Percentiles rank a stretch among this genome's conserved stretches.
Evolutionary conservation across 495 filamentous ascomycete genomes (phyloP).

Genomic region (Wilcoxina mikolae): DNA sequence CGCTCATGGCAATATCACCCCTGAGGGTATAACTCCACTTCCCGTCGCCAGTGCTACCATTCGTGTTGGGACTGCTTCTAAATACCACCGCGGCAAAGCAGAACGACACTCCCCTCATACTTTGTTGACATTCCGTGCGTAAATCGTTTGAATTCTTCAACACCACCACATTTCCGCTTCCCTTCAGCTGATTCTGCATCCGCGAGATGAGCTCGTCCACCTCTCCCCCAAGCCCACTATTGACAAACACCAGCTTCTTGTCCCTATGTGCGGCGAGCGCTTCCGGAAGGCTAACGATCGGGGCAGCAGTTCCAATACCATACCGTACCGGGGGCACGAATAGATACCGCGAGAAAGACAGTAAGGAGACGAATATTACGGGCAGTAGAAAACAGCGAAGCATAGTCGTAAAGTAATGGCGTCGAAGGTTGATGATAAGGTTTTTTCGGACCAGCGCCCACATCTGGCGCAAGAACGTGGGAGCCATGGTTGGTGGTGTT

Average conservation of each 20-base stretch:
- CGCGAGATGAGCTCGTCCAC: conserved; percentile 56
- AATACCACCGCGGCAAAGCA: conserved; percentile 71
- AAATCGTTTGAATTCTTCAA: conserved; percentile 39
- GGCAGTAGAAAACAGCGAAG: conserved; percentile 49
- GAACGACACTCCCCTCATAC: conserved; percentile 50
- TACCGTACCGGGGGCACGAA: conserved; percentile 51
- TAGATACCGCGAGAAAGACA: conserved; percentile 53
- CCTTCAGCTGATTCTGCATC: conserved; percentile 43
- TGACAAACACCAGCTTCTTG: conserved; percentile 61
- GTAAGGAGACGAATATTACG: conserved; percentile 50
- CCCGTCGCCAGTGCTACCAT: conserved; percentile 39
- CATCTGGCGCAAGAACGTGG: conserved; percentile 45
- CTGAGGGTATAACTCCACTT: conserved; percentile 79
- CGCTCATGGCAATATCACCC: conserved; percentile 48
- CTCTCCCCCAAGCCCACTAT: conserved; percentile 57
- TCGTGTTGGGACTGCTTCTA: conserved; percentile 13
- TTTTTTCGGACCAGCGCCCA: conserved; percentile 64
- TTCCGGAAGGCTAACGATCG: conserved; percentile 45
- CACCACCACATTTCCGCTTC: conserved; percentile 38
- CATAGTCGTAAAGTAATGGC: conserved; percentile 48
- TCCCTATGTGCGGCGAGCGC: conserved; percentile 37
- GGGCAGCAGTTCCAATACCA: conserved; percentile 45
- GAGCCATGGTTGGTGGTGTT: conserved; percentile 8
- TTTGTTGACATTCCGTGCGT: conserved; percentile 46
- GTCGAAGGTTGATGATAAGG: conserved; percentile 49